These are phyloP conservation scores for Heterobasidion irregulare DNA, from an alignment of 1,284 basidiomycete genomes.

Conservation along the genomic window DNA sequence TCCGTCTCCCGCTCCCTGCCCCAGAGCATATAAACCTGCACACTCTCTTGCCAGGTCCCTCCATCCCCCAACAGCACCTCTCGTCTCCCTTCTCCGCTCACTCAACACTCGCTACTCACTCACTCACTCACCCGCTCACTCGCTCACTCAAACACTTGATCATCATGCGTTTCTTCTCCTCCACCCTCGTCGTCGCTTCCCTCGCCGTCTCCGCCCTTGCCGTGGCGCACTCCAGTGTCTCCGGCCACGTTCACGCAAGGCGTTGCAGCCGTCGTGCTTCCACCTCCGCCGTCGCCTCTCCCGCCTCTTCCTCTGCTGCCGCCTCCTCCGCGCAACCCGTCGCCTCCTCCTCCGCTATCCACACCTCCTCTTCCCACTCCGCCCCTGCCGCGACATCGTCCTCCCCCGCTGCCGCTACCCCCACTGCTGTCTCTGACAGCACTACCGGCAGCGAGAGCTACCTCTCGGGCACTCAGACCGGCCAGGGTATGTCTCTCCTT, in stretches of 20 bases:
- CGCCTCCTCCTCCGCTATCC: conserved; percentile 13
- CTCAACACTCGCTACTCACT: conserved; percentile 3
- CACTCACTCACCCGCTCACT: background rate
- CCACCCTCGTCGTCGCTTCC: conserved; percentile 35
- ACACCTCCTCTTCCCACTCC: conserved; percentile 7
- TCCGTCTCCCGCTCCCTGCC: background rate
- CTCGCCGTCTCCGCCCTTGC: conserved; percentile 35
- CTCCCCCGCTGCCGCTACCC: conserved; percentile 4
- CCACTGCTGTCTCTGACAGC: conserved; percentile 4
- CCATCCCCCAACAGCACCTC: background rate
- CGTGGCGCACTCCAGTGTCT: conserved; percentile 36
- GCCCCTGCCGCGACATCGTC: background rate
- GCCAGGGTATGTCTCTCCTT: conserved; percentile 32
- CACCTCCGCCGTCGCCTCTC: background rate
- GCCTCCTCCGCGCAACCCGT: conserved; percentile 11
- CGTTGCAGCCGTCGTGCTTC: background rate
- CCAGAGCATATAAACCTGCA: background rate
- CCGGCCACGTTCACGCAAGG: conserved; percentile 9
- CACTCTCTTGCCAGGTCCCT: background rate
- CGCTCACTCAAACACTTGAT: conserved; percentile 10
- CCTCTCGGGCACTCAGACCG: conserved; percentile 37
- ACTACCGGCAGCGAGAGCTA: conserved; percentile 16
- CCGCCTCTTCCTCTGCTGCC: conserved; percentile 15
- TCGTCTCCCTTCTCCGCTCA: background rate
- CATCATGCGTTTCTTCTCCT: conserved; percentile 39